Percentiles rank a stretch among this genome's conserved stretches.
Conservation (phyloP, 768 basidiomycete species). For the Thelephora aurantiotincta region DNA sequence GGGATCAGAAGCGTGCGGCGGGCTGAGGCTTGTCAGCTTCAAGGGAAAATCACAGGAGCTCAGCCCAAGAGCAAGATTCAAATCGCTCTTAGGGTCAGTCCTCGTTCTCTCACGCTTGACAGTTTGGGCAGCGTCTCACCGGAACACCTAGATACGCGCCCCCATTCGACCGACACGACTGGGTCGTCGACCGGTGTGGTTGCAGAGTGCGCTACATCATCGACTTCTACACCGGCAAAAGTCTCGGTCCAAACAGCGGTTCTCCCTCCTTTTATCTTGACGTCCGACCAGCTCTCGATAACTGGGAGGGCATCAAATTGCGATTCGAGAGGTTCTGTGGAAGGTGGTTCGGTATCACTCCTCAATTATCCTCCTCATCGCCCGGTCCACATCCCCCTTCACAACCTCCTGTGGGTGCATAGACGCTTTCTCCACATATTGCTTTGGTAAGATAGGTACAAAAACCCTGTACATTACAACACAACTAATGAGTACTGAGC, state of each 20-base stretch:
- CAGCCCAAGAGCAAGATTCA: slow-evolving; percentile 71
- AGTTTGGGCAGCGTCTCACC: slow-evolving; percentile 1
- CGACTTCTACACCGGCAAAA: slow-evolving; percentile 90
- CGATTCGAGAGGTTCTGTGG: slow-evolving; percentile 46
- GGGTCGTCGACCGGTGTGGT: slow-evolving; percentile 91
- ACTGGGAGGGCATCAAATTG: slow-evolving; percentile 88
- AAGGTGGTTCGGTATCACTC: slow-evolving; percentile 15
- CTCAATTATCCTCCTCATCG: slow-evolving; percentile 3
- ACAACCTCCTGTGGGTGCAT: not conserved
- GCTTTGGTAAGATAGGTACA: not conserved
- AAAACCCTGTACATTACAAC: not conserved
- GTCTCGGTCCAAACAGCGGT: slow-evolving; percentile 25
- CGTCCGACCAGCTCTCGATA: slow-evolving; percentile 86
- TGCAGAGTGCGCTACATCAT: slow-evolving; percentile 85
- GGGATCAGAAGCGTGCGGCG: slow-evolving; percentile 74
- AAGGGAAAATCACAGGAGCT: slow-evolving; percentile 74
- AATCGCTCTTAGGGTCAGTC: slow-evolving; percentile 74
- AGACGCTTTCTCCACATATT: not conserved
- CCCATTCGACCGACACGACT: slow-evolving; percentile 97
- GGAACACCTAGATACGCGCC: slow-evolving; percentile 56
- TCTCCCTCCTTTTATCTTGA: slow-evolving; percentile 83
- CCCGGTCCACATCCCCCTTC: not conserved
- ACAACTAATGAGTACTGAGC: not conserved
- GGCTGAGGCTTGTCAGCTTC: slow-evolving; percentile 76
- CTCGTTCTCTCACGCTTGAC: not conserved